These are phyloP conservation scores for Pisolithus microcarpus DNA, from an alignment of 768 basidiomycete species.

Conservation along the genomic window DNA sequence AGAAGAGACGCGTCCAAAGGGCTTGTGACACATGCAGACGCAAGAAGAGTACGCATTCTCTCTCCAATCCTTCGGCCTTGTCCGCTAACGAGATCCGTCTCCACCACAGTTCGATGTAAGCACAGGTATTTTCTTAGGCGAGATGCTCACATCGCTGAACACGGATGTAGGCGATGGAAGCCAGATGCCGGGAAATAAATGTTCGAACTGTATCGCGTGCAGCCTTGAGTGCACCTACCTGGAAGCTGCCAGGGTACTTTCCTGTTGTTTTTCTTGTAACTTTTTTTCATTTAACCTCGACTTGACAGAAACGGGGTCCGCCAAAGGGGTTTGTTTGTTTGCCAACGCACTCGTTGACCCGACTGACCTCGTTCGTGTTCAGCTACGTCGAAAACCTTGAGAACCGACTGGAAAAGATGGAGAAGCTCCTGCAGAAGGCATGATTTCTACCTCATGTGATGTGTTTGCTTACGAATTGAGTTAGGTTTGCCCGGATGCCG, in stretches of 20 bases:
- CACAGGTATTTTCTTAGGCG: neutral
- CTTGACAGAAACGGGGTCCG: constrained; percentile 34
- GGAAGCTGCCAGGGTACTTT: constrained; percentile 45
- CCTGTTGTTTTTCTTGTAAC: neutral
- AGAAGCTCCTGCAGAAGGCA: constrained; percentile 51
- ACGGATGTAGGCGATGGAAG: constrained; percentile 50
- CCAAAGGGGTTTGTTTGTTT: constrained; percentile 25
- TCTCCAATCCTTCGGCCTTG: neutral
- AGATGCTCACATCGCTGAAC: neutral
- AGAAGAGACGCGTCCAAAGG: constrained; percentile 68
- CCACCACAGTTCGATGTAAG: constrained; percentile 55
- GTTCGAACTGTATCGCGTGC: constrained; percentile 49
- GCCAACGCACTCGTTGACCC: neutral
- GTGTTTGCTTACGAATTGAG: neutral
- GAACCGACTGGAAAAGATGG: constrained; percentile 56
- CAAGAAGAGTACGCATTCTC: constrained; percentile 62
- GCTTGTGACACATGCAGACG: constrained; percentile 79
- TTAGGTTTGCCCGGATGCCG: constrained; percentile 60
- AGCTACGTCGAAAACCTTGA: constrained; percentile 62
- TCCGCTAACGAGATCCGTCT: constrained; percentile 6
- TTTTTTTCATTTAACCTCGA: neutral
- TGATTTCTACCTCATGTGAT: constrained; percentile 3
- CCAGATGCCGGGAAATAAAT: constrained; percentile 45
- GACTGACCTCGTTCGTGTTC: neutral
- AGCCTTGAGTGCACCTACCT: constrained; percentile 48